phyloP scores from a whole-genome alignment of 139 green algal species.

The Coelastrella sp. region DNA sequence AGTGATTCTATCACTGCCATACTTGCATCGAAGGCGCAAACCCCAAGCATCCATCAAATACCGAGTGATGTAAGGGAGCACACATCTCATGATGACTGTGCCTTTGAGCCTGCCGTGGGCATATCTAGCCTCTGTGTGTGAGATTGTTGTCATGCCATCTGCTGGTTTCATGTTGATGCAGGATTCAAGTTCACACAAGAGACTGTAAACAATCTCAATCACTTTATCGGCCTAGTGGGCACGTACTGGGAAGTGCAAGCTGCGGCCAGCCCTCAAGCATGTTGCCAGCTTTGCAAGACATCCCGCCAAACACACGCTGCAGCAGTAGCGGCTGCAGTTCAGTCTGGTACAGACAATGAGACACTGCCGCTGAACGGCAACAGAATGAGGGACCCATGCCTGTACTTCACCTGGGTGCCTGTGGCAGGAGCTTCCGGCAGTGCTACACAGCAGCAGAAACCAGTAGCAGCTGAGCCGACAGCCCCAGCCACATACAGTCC shows the following conservation, averaged over 20 bases:
- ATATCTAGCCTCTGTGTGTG: no score
- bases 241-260: not conserved
- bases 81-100: no score
- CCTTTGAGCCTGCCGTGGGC: no score
- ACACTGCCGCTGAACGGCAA: not conserved
- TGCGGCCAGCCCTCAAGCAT: not conserved
- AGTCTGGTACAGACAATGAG: no score
- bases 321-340: not conserved
- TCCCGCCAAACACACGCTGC: not conserved
- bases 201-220: not conserved
- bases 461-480: not conserved
- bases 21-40: no score
- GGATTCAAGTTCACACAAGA: not conserved
- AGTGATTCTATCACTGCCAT: no score
- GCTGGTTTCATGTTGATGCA: not conserved
- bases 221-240: not conserved
- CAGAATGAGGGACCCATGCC: not conserved
- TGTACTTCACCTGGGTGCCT: not conserved
- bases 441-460: not conserved
- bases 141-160: no score
- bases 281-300: not conserved
- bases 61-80: no score
- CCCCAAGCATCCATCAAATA: no score
- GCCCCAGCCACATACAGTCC: not conserved
- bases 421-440: not conserved